Evolutionary conservation across 225 moss, liverwort and hornwort genomes (phyloP), one percentile per base, ranked within the genome.

Genomic region (Pleurozium schreberi): DNA sequence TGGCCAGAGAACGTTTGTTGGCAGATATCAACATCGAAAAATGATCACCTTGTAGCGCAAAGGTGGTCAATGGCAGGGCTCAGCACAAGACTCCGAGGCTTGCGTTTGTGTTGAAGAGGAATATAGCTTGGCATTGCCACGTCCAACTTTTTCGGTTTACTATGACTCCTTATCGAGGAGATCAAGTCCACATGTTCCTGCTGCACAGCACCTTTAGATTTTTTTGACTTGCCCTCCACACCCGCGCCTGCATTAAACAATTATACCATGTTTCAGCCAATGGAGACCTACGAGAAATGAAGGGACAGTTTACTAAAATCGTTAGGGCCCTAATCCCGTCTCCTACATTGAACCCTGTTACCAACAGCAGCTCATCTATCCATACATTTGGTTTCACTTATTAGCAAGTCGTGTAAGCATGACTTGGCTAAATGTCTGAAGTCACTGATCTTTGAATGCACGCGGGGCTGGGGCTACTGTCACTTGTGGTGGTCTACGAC

Each of bases 61-160:
- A 93, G 93, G 78, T 94, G 92, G 75, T 92, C 93, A 87, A 91
- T 93, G 57, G 92, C 94, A 79, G 95, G 95, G 89, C 94, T 95
- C 84, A 94, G 82, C 79, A 94, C 94, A 88, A 95, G 94, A 87
- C 95, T 94, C 62, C 94, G 93, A 89, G 94, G 95, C 89, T 95
- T 95, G 90, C 95, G 95, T 86, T 92, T 93, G 88, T 92, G 94
- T 53, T 69, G 89, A 80, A 90, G 84, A 47, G 93, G 79, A 81
- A 92, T 75, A 71, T 93, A 93, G 76, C 64, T 89, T 67, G 94
- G 92, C 55, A 87, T 33, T 53, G 91, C 92, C 90, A 94, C 92
- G 83, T 94, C 90, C 76, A 94, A 80, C 71, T 88, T 91, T 36
- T 43, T 81, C 47, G 90, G 86, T 89, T 80, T 89, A 55, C 84